Conservation (phyloP, 371 early-diverging fungal genomes). For the Capillidium heterosporum region DNA sequence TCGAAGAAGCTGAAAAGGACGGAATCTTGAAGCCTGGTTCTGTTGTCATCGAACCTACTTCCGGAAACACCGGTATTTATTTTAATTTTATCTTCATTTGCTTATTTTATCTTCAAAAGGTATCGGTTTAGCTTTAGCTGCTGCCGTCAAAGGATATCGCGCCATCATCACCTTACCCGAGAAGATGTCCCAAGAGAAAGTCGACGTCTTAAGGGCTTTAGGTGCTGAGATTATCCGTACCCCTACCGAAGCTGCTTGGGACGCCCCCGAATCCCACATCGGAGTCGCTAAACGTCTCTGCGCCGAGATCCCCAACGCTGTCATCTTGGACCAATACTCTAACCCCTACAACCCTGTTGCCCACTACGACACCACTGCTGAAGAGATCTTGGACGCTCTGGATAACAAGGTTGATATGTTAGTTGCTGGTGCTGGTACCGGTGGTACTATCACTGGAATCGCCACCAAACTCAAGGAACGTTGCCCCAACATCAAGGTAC, state of each 20-base stretch:
- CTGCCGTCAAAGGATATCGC: conserved; percentile 92
- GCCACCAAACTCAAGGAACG: conserved; percentile 85
- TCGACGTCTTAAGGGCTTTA: conserved; percentile 87
- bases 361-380: conserved; percentile 86
- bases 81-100: background rate
- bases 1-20: conserved; percentile 81
- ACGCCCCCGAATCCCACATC: conserved; percentile 92
- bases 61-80: conserved; percentile 76
- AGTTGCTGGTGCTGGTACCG: conserved; percentile 91
- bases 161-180: conserved; percentile 93
- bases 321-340: conserved; percentile 88
- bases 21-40: conserved; percentile 77
- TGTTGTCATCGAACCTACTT: conserved; percentile 92
- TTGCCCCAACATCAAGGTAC: conserved; percentile 62
- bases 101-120: conserved; percentile 12
- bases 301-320: conserved; percentile 81
- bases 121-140: conserved; percentile 80
- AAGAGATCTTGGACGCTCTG: conserved; percentile 68
- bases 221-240: conserved; percentile 96
- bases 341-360: conserved; percentile 93
- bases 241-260: conserved; percentile 95
- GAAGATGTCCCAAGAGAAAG: conserved; percentile 96
- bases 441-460: conserved; percentile 92
- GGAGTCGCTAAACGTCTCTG: conserved; percentile 84
- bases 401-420: conserved; percentile 89